Conservation (phyloP, 768 basidiomycete species). For the Harrya chromipes region DNA sequence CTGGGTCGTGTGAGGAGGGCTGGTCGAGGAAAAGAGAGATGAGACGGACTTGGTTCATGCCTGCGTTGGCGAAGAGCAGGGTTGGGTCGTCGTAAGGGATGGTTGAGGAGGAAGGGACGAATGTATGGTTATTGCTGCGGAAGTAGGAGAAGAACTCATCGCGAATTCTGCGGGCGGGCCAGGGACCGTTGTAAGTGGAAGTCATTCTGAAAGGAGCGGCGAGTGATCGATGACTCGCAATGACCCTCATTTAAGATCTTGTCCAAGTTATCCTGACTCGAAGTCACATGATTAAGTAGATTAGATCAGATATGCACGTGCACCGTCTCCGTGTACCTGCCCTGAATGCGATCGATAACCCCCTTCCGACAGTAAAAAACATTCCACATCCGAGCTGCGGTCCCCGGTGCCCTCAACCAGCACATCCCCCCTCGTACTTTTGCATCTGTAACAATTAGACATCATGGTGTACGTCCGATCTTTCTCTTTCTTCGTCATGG, state of each 20-base stretch:
- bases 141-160: slow-evolving; percentile 93
- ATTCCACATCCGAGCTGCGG: slow-evolving; percentile 20
- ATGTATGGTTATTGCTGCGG: slow-evolving; percentile 72
- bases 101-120: slow-evolving; percentile 86
- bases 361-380: not conserved
- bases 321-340: slow-evolving; percentile 41
- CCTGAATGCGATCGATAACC: slow-evolving; percentile 49
- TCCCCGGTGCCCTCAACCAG: slow-evolving; percentile 25
- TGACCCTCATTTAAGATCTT: slow-evolving; percentile 1
- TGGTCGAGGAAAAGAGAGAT: not conserved
- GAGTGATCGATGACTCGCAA: slow-evolving; percentile 23
- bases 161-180: slow-evolving; percentile 82
- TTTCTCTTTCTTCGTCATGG: slow-evolving; percentile 1
- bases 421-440: slow-evolving; percentile 16
- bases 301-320: slow-evolving; percentile 24
- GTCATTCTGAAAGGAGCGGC: slow-evolving; percentile 21
- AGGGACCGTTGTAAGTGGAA: slow-evolving; percentile 40
- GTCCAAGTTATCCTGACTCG: slow-evolving; percentile 2
- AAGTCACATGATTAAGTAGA: slow-evolving; percentile 13
- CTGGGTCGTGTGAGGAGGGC: slow-evolving; percentile 38
- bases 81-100: slow-evolving; percentile 99
- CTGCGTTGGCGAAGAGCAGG: slow-evolving; percentile 96
- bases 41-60: slow-evolving; percentile 81
- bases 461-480: slow-evolving; percentile 75
- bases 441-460: slow-evolving; percentile 44